phyloP scores from a whole-genome alignment of 371 early-diverging fungal species.

The Rhizopus sp. region DNA sequence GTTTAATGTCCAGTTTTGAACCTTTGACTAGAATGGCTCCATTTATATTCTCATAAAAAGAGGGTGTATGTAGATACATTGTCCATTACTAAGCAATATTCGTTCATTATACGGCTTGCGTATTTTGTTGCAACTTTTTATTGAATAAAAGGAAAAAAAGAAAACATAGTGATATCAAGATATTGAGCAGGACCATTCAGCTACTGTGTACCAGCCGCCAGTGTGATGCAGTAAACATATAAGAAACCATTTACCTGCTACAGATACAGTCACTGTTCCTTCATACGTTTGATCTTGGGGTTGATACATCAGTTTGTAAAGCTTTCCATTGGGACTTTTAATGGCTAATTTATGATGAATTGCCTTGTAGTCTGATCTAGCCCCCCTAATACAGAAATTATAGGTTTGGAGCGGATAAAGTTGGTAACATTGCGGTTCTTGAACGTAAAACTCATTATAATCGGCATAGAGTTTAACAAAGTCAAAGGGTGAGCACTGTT shows the following conservation, averaged over 20 bases:
- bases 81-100: too few relatives aligned
- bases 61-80: too few relatives aligned
- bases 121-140: too few relatives aligned
- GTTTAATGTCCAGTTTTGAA: too few relatives aligned
- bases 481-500: constrained; percentile 22
- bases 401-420: constrained; percentile 49
- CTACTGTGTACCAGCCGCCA: constrained; percentile 41
- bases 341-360: constrained; percentile 46
- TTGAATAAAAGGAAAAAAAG: too few relatives aligned
- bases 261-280: constrained; percentile 35
- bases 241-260: constrained; percentile 46
- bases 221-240: constrained; percentile 44
- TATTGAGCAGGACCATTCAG: constrained; percentile 38
- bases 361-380: constrained; percentile 15
- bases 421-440: constrained; percentile 49
- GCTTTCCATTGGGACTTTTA: constrained; percentile 41
- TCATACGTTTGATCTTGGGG: constrained; percentile 48
- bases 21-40: too few relatives aligned
- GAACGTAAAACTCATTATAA: constrained; percentile 43
- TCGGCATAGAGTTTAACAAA: constrained; percentile 44
- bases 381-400: constrained; percentile 29
- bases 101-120: too few relatives aligned
- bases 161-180: neutral
- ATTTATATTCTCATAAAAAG: too few relatives aligned
- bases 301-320: constrained; percentile 43